These are phyloP conservation scores for Pythium chondricola DNA, from an alignment of 352 stramenopile genomes.

Conservation along the genomic window DNA sequence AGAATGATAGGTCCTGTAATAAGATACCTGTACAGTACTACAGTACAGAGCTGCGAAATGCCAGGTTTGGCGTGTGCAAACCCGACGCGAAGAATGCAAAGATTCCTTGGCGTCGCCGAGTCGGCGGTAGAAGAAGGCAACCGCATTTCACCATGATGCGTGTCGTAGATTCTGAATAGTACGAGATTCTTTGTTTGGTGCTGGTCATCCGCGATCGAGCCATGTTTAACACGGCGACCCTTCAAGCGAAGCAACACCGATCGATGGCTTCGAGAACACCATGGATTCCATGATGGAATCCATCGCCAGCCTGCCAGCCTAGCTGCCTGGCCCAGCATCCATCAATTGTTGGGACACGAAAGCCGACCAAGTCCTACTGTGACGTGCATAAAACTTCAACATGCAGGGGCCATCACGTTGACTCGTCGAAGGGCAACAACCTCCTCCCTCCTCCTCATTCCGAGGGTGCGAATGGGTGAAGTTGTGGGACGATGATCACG, in stretches of 20 bases:
- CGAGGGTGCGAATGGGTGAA: not conserved
- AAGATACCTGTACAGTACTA: not conserved
- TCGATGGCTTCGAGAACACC: no score
- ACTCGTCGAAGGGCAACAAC: constrained; percentile 3
- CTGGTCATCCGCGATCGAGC: no score
- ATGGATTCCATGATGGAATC: no score
- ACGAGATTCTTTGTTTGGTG: no score
- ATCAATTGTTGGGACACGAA: not conserved
- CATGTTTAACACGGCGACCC: no score
- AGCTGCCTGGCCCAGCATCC: not conserved
- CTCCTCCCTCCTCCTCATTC: not conserved
- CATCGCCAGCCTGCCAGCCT: no score
- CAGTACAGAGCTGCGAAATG: not conserved
- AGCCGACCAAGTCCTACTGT: not conserved
- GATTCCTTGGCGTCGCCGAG: not conserved
- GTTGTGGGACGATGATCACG: not conserved
- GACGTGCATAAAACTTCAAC: not conserved
- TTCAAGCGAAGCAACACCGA: no score
- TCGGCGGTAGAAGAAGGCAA: not conserved
- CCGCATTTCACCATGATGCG: no score
- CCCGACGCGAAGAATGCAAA: not conserved
- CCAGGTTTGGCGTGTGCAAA: not conserved
- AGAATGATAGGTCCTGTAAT: not conserved
- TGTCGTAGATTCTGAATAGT: no score
- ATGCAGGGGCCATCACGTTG: not conserved